Evolutionary conservation across 1,284 basidiomycete genomes (phyloP).

Genomic region (Erythrobasidium hasegawianum): DNA sequence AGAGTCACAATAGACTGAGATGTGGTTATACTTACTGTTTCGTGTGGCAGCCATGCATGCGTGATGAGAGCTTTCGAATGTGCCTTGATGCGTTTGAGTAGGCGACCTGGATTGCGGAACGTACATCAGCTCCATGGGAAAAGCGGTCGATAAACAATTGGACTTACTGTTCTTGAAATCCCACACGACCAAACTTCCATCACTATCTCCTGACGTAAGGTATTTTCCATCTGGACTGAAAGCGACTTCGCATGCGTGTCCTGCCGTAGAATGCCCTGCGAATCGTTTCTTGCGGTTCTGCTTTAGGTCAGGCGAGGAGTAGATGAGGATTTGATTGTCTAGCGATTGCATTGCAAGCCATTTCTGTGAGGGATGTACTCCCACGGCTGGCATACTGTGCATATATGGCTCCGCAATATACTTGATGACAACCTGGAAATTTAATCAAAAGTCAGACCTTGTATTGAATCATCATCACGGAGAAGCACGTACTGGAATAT

Average conservation of each 20-base stretch:
- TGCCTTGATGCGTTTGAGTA: constrained; percentile 80
- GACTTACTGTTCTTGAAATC: constrained; percentile 87
- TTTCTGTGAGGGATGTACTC: constrained; percentile 86
- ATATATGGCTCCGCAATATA: constrained; percentile 99
- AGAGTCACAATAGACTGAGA: constrained; percentile 37
- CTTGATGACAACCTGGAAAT: constrained; percentile 76
- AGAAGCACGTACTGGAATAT: constrained; percentile 39
- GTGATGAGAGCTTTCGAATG: constrained; percentile 94
- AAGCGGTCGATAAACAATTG: too few species aligned
- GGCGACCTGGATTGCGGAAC: constrained; percentile 52
- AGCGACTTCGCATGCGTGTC: constrained; percentile 92
- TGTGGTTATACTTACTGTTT: constrained; percentile 67
- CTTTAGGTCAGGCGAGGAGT: constrained; percentile 87
- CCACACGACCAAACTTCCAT: constrained; percentile 96
- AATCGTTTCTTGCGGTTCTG: constrained; percentile 95
- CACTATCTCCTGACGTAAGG: constrained; percentile 91
- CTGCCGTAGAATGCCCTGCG: constrained; percentile 91
- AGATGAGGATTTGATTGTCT: constrained; percentile 96
- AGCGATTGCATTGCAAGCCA: constrained; percentile 96
- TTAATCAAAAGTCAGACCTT: too few species aligned
- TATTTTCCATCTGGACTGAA: constrained; percentile 98
- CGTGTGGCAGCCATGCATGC: constrained; percentile 97
- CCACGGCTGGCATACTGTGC: constrained; percentile 99
- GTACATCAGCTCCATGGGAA: too few species aligned
- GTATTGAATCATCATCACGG: too few species aligned